A percentile compares a stretch with the other conserved stretches of the same genome.
Evolutionary conservation across 768 basidiomycete species (phyloP).

Genomic region (Phaffia australis): DNA sequence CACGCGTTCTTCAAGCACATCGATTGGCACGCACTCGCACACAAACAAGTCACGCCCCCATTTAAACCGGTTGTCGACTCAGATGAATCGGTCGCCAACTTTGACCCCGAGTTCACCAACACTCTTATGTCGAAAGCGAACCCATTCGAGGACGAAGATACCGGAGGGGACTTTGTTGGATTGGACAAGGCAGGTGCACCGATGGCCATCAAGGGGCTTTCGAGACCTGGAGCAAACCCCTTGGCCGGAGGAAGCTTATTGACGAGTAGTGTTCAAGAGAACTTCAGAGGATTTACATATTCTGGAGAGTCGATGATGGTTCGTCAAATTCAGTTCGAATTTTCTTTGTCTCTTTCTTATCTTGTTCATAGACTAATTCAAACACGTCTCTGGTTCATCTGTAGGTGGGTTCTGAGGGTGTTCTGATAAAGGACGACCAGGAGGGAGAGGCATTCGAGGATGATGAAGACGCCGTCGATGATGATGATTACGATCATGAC

Average conservation of each 20-base stretch:
- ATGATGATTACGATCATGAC: slow-evolving; percentile 21
- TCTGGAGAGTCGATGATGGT: slow-evolving; percentile 38
- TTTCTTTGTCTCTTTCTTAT: neutral
- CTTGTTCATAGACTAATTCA: neutral
- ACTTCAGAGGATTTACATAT: slow-evolving; percentile 81
- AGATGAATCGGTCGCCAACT: slow-evolving; percentile 95
- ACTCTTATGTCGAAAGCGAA: slow-evolving; percentile 64
- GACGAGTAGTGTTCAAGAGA: slow-evolving; percentile 87
- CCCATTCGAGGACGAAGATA: slow-evolving; percentile 50
- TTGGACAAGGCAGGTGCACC: slow-evolving; percentile 16
- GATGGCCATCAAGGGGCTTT: slow-evolving; percentile 32
- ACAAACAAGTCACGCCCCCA: slow-evolving; percentile 85
- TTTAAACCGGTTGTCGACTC: slow-evolving; percentile 97
- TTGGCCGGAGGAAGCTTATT: slow-evolving; percentile 51
- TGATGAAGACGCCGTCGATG: slow-evolving; percentile 34
- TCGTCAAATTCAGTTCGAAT: neutral
- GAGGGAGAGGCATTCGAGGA: slow-evolving; percentile 33
- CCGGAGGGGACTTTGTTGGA: slow-evolving; percentile 44
- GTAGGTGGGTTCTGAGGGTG: slow-evolving; percentile 56
- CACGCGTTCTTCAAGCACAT: slow-evolving; percentile 86
- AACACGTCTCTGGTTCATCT: neutral
- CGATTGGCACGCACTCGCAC: slow-evolving; percentile 75
- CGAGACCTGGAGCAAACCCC: slow-evolving; percentile 29
- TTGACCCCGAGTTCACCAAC: slow-evolving; percentile 93
- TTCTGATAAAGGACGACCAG: slow-evolving; percentile 53